phyloP scores from a whole-genome alignment of 1,139 yeast genomes.

The Lipomyces yarrowii region DNA sequence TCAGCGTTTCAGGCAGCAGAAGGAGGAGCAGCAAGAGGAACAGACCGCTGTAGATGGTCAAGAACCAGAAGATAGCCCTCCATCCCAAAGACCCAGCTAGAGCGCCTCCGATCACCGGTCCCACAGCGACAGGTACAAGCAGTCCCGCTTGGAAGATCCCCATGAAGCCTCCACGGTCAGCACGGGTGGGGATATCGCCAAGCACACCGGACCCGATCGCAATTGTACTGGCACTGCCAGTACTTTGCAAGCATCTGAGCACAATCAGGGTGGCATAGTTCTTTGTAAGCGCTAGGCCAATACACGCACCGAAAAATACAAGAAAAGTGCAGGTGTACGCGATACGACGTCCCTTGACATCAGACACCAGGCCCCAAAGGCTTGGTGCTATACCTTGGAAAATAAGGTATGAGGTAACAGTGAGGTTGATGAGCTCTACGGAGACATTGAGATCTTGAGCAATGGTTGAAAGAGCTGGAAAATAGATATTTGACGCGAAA shows the following conservation, averaged over 20 bases:
- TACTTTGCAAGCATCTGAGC: slow-evolving; percentile 67
- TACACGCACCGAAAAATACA: slow-evolving; percentile 57
- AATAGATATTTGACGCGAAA: slow-evolving; percentile 67
- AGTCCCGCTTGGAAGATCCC: slow-evolving; percentile 65
- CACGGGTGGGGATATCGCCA: slow-evolving; percentile 64
- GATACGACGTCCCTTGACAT: slow-evolving; percentile 69
- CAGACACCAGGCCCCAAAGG: slow-evolving; percentile 60
- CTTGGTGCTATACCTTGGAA: slow-evolving; percentile 72
- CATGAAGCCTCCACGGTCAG: slow-evolving; percentile 65
- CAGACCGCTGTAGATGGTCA: slow-evolving; percentile 61
- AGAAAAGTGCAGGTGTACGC: slow-evolving; percentile 55
- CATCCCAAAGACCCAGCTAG: slow-evolving; percentile 52
- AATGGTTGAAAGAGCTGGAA: slow-evolving; percentile 66
- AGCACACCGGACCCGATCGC: slow-evolving; percentile 67
- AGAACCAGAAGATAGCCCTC: slow-evolving; percentile 76
- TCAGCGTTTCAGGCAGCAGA: slow-evolving; percentile 69
- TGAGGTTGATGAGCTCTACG: slow-evolving; percentile 59
- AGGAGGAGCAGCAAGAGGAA: slow-evolving; percentile 41
- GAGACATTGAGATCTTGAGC: slow-evolving; percentile 55
- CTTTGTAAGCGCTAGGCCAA: slow-evolving; percentile 60
- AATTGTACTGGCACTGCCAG: slow-evolving; percentile 69
- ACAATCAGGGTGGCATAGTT: slow-evolving; percentile 57
- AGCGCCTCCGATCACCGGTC: slow-evolving; percentile 73
- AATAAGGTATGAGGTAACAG: slow-evolving; percentile 68
- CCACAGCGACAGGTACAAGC: slow-evolving; percentile 71